phyloP scores from a whole-genome alignment of 2,329 filamentous ascomycete species.

The Cercospora zeae-maydis region DNA sequence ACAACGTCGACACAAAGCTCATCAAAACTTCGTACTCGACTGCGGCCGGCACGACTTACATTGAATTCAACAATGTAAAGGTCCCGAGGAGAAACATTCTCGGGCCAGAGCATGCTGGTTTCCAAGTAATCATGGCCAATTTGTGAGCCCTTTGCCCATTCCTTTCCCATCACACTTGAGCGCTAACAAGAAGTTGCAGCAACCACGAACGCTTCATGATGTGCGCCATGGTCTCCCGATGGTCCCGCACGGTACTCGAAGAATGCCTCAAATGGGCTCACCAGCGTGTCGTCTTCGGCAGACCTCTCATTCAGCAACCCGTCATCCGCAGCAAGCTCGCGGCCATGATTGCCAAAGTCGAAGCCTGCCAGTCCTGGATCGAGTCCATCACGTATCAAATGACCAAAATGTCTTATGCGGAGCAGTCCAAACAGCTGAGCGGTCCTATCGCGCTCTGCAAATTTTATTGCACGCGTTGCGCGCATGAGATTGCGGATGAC shows the following conservation, averaged over 20 bases:
- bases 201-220: slow-evolving; percentile 38
- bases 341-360: slow-evolving; percentile 78
- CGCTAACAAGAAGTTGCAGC: slow-evolving; percentile 5
- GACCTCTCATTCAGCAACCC: slow-evolving; percentile 70
- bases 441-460: slow-evolving; percentile 82
- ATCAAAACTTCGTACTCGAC: slow-evolving; percentile 82
- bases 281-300: slow-evolving; percentile 79
- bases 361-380: slow-evolving; percentile 82
- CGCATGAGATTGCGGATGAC: slow-evolving; percentile 80
- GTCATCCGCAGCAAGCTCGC: slow-evolving; percentile 52
- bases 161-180: not conserved
- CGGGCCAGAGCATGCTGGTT: slow-evolving; percentile 80
- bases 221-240: slow-evolving; percentile 57
- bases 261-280: slow-evolving; percentile 86
- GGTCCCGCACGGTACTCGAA: slow-evolving; percentile 67
- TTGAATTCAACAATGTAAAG: slow-evolving; percentile 83
- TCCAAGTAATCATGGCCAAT: slow-evolving; percentile 78
- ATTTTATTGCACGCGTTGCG: slow-evolving; percentile 69
- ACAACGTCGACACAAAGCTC: slow-evolving; percentile 70
- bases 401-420: slow-evolving; percentile 74
- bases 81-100: slow-evolving; percentile 75
- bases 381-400: slow-evolving; percentile 85
- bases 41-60: slow-evolving; percentile 71
- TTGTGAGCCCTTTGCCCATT: slow-evolving; percentile 50
- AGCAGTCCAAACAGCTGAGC: slow-evolving; percentile 71